A percentile compares a stretch with the other conserved stretches of the same genome.
Evolutionary conservation across 257 asterid species (phyloP).

Genomic region (Leonotis leonurus): DNA sequence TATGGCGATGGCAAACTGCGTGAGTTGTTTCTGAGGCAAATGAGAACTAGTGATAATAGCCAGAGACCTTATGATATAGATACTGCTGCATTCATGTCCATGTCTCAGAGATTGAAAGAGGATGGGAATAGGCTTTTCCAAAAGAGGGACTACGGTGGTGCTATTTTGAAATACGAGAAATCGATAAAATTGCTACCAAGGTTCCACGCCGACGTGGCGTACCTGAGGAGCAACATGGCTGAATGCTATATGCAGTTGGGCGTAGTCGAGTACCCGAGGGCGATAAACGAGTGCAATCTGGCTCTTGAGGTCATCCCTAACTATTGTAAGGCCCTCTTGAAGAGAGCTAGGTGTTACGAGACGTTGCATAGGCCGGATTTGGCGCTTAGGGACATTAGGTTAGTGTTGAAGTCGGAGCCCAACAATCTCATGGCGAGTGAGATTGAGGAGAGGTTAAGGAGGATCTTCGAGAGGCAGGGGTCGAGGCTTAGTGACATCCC

Average conservation of each 20-base stretch:
- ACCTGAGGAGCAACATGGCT: constrained; percentile 72
- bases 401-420: constrained; percentile 57
- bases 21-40: constrained; percentile 31
- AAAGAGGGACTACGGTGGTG: constrained; percentile 61
- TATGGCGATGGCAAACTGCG: constrained; percentile 38
- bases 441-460: constrained; percentile 59
- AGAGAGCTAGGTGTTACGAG: constrained; percentile 85
- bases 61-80: constrained; percentile 49
- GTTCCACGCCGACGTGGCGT: constrained; percentile 64
- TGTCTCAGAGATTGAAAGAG: constrained; percentile 63
- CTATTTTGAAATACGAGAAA: constrained; percentile 69
- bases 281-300: constrained; percentile 73
- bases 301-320: constrained; percentile 81
- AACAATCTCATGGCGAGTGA: constrained; percentile 78
- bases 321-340: constrained; percentile 75
- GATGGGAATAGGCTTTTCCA: constrained; percentile 79
- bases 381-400: constrained; percentile 56
- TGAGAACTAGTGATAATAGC: constrained; percentile 33
- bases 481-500: constrained; percentile 30
- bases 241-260: constrained; percentile 86
- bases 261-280: constrained; percentile 62
- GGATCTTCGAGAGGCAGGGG: constrained; percentile 43
- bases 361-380: constrained; percentile 61
- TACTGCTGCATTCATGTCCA: constrained; percentile 52
- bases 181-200: constrained; percentile 72